Base-by-base conservation (phyloP, 306 rosid species). In the Glycyrrhiza uralensis region DNA sequence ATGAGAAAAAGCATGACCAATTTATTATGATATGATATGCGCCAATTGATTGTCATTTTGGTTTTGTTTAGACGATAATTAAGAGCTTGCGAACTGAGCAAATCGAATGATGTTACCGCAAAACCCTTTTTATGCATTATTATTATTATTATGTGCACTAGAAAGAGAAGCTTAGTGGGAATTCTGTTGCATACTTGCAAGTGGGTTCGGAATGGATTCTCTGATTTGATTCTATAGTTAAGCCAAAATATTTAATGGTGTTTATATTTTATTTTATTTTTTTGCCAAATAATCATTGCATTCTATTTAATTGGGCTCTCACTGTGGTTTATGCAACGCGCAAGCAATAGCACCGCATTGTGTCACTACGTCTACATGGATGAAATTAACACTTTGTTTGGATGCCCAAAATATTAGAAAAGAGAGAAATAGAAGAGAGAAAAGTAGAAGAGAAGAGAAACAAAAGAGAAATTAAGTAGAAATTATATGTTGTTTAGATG, bases 161-260 rank as follows among this genome's bases (percentile, higher is more conserved):
- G 70, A 61, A 69, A 77, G 58, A 52, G 24, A 73, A 68, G 71
- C 18, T 14, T 78, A 62, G 83, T 82, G 86, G 83, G 72, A 35
- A 61, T 74, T 82, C 42, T 62, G 66, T 78, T 78, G 80, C 71
- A 74, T 69, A 15, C 52, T 72, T 73, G 74, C 45, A 69, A 74
- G 83, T 78, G 86, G 81, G 78, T 74, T 69, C 32, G 57, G 72
- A 78, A 78, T 69, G 83, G 83, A 82, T 74, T 78, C 83, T 70
- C 63, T 47, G 35, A 63, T 76, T 76, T 65, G 42, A 64, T 81
- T 56, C 67, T 26, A 35, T 61, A 49, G 60, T 35, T 60, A 73
- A 66, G 55, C 42, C 65, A 50, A 68, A 32, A 42, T 20, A 59
- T 33, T 14, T 23, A 78, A 23, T 58, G 77, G 19, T 38, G 13